Conservation (phyloP, 495 filamentous ascomycete species). For the Penicillium soppii region DNA sequence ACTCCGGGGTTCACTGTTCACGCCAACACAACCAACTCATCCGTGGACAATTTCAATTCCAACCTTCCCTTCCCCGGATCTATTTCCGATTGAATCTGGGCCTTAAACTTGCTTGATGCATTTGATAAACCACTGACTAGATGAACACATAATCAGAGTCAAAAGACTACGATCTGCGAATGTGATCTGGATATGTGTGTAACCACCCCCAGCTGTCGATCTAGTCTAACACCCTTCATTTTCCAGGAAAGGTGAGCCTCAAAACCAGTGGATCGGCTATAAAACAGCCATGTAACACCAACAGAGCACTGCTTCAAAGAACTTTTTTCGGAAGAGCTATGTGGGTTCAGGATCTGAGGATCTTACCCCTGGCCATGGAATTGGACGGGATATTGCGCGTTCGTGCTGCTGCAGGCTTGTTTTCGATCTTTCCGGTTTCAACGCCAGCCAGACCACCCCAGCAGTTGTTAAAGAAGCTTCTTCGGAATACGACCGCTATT, state of each 20-base stretch:
- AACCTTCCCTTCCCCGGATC: constrained; percentile 11
- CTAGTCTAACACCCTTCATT: not conserved
- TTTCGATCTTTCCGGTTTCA: constrained; percentile 23
- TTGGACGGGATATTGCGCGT: constrained; percentile 14
- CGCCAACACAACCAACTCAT: not conserved
- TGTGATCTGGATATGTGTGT: constrained; percentile 16
- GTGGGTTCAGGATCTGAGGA: not conserved
- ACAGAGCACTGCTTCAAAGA: constrained; percentile 1
- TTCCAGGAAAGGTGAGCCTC: not conserved
- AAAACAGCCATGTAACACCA: not conserved
- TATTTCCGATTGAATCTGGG: constrained; percentile 1
- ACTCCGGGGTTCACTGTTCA: not conserved
- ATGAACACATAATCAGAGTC: not conserved
- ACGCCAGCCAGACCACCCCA: constrained; percentile 27
- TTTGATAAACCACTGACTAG: not conserved
- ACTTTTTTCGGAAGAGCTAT: not conserved
- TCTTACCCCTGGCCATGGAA: not conserved
- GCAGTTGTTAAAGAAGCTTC: constrained; percentile 21
- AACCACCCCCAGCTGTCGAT: not conserved
- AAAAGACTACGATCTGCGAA: not conserved
- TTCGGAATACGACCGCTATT: constrained; percentile 20
- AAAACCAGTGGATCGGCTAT: not conserved
- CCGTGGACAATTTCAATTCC: not conserved
- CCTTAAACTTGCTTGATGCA: not conserved
- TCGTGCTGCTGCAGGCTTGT: constrained; percentile 20